Conservation (phyloP, 768 basidiomycete species). For the Asterophora lycoperdoides region DNA sequence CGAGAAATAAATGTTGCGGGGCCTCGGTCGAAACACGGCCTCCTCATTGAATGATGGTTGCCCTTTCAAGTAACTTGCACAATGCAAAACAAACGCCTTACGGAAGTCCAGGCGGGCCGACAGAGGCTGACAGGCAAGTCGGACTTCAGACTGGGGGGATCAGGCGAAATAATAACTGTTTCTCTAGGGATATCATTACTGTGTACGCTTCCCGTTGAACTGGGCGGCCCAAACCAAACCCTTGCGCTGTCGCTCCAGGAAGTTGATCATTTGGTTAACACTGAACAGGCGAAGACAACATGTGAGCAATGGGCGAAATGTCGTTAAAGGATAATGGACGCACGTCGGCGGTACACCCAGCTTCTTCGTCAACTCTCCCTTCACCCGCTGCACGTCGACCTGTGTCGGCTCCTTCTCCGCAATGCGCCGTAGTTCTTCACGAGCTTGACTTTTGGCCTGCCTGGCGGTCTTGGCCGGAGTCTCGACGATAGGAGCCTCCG, state of each 20-base stretch:
- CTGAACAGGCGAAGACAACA: slow-evolving; percentile 1
- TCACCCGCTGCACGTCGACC: slow-evolving; percentile 17
- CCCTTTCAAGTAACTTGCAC: too few relatives aligned
- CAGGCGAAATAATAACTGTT: not conserved
- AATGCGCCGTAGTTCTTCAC: not conserved
- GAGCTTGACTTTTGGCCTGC: not conserved
- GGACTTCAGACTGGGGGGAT: too few relatives aligned
- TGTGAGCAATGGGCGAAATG: not conserved
- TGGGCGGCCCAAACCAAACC: not conserved
- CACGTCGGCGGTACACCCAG: slow-evolving; percentile 20
- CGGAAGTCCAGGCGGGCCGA: not conserved
- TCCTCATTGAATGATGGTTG: too few relatives aligned
- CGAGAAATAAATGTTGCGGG: too few relatives aligned
- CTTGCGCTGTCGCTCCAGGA: slow-evolving; percentile 7
- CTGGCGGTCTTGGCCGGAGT: not conserved
- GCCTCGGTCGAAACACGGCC: too few relatives aligned
- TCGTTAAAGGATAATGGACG: not conserved
- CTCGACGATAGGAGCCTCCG: slow-evolving; percentile 8
- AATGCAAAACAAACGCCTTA: not conserved
- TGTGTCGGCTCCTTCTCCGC: slow-evolving; percentile 8
- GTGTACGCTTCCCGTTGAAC: not conserved
- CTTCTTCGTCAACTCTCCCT: slow-evolving; percentile 22
- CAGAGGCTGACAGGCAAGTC: too few relatives aligned
- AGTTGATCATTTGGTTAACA: slow-evolving; percentile 14
- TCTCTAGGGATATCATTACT: slow-evolving; percentile 4